phyloP scores from a whole-genome alignment of 2,329 filamentous ascomycete genomes.

The Beauveria caledonica region DNA sequence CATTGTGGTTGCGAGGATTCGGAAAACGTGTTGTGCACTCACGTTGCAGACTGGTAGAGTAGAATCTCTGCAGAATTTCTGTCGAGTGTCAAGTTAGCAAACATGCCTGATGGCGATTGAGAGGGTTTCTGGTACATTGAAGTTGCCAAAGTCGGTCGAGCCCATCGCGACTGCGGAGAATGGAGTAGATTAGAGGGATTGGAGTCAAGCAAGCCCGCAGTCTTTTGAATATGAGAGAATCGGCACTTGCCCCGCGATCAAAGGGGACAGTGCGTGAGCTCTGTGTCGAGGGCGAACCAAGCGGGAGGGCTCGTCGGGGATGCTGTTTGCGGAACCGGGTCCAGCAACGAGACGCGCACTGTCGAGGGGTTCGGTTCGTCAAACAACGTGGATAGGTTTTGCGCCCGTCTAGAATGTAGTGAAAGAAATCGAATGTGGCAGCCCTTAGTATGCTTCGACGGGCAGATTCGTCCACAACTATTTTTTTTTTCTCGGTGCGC shows the following conservation, averaged over 20 bases:
- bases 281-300: constrained; percentile 6
- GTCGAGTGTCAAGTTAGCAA: constrained; percentile 14
- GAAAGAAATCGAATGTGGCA: not conserved
- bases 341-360: not conserved
- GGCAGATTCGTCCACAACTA: not conserved
- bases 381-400: not conserved
- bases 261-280: not conserved
- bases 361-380: not conserved
- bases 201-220: not conserved
- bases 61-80: constrained; percentile 79
- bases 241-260: not conserved
- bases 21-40: constrained; percentile 29
- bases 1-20: not conserved
- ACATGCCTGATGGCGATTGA: constrained; percentile 11
- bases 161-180: constrained; percentile 40
- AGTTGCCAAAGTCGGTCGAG: constrained; percentile 54
- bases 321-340: constrained; percentile 9
- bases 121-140: constrained; percentile 35
- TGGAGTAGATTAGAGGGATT: not conserved
- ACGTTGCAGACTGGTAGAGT: constrained; percentile 81
- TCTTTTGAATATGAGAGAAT: not conserved
- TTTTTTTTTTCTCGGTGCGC: not conserved
- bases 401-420: not conserved
- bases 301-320: not conserved
- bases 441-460: not conserved